Evolutionary conservation across 176 grass and related monocot species (phyloP), one percentile per base, ranked within the genome.

Genomic region (Paspalum vaginatum): DNA sequence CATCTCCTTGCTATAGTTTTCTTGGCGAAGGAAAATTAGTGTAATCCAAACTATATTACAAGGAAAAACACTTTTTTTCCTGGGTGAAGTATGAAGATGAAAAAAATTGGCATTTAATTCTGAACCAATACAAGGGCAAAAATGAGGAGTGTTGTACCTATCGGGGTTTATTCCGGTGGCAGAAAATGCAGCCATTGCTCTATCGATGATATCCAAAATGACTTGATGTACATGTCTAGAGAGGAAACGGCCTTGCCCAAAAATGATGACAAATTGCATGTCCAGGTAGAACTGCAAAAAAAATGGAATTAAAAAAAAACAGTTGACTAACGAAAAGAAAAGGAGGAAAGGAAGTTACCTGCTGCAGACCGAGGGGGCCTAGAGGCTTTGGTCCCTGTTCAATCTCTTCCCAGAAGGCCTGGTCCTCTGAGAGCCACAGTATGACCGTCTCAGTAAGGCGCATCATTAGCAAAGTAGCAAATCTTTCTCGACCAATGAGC

Each of bases 181-280:
- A 70, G 94, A 89, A 90, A 97, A 97, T 74, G 87, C 91, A 84
- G 87, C 88, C 85, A 97, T 91, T 87, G 94, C 91, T 84, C 91
- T 92, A 86, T 97, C 91, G 70, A 97, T 97, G 55, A 94, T 87
- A 26, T 94, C 89, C 58, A 86, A 60, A 79, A 97, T 90, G 74
- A 92, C 91, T 89, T 97, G 91, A 86, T 97, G 89, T n/a, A 97
- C 95, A 82, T 92, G 89, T 63, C 95, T 81, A 85, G 95, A 94
- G 41, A 97, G 85, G 76, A 92, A 94, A 81, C 95, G 86, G 11
- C 92, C 91, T 90, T 97, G 95, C 45, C 89, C 95, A 15, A 92
- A 97, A 73, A 92, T 80, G 5, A 98, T 87, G 41, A 98, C 89
- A 70, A 98, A 98, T 85, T 98, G 95, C 95, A 98, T 98, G 85